Evolutionary conservation across 2,329 filamentous ascomycete species (phyloP), one percentile per base, ranked within the genome.

Genomic region (Paracamarosporium sp.): DNA sequence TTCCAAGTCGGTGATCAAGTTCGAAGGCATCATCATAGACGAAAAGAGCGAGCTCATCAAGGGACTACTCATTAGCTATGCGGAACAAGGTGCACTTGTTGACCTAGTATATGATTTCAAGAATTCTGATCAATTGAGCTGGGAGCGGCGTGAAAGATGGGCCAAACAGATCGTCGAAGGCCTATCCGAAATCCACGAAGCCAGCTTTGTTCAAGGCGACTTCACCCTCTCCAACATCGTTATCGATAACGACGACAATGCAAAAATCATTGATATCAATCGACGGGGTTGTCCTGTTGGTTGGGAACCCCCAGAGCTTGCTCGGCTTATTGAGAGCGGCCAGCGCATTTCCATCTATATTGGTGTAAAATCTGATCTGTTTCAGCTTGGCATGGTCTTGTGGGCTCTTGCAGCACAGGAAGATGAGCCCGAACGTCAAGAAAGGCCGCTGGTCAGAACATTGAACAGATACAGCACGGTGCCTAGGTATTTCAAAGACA

Each of bases 191-290:
- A 94, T 99, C 28, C 95, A 99, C 70, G 94, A 98, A 76, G 89
- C 92, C 22, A 95, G 95, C 4, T 98, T 96, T 74, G 95, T 99
- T 11, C 95, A 99, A 72, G 95, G 95, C 24, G 95, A 99, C 73
- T 97, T 99, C 64, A 99, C 95, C 0, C 83, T 99, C 27, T 97
- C 93, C 5, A 99, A 99, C 73, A 96, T 99, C 63, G 95, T 99
- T 60, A 90, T 99, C 69, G 92, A 98, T 74, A 83, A 85, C 12
- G 79, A 90, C 41, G 89, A 93, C 71, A 85, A 97, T 70, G 95
- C 94, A 8, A 94, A 96, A 70, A 98, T 99, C 65, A 99, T 99
- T 71, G 95, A 99, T 76, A 97, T 99, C 80, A 99, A 99, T 79
- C 86, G 95, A 54, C 85, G 95, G 67, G 95, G 95, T n/a, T 99